Evolutionary conservation across 257 asterid genomes (phyloP).

Genomic region (Misopates orontium): DNA sequence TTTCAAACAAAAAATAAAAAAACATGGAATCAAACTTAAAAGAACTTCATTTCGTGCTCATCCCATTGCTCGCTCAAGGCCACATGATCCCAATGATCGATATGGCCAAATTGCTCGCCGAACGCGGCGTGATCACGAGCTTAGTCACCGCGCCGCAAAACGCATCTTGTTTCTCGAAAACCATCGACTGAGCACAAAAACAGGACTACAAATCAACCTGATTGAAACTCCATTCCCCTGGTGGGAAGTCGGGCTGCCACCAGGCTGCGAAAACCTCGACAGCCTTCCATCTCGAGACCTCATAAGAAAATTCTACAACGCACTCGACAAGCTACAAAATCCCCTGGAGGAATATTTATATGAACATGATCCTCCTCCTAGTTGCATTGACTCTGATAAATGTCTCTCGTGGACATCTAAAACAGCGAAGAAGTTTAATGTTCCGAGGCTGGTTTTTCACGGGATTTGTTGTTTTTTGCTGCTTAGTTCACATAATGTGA

Average conservation of each 20-base stretch:
- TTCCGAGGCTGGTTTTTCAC: conserved; percentile 68
- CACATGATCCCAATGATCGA: conserved; percentile 81
- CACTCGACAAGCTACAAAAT: conserved; percentile 44
- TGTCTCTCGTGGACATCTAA: conserved; percentile 66
- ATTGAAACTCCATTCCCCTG: conserved; percentile 63
- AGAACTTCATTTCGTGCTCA: conserved; percentile 51
- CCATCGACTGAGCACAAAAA: conserved; percentile 43
- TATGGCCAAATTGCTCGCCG: conserved; percentile 61
- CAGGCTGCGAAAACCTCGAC: conserved; percentile 76
- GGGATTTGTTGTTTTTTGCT: conserved; percentile 73
- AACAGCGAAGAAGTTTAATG: conserved; percentile 43
- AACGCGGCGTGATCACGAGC: conserved; percentile 53
- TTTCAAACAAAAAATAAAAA: no score
- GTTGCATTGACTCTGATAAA: conserved; percentile 75
- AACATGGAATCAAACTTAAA: conserved; percentile 9
- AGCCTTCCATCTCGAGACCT: conserved; percentile 62
- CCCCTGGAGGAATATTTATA: conserved; percentile 47
- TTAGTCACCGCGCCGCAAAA: conserved; percentile 65
- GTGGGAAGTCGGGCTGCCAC: conserved; percentile 57
- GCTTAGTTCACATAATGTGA: conserved; percentile 54
- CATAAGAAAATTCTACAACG: conserved; percentile 46
- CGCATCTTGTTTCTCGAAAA: conserved; percentile 40
- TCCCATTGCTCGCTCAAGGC: conserved; percentile 77
- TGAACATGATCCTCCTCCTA: conserved; percentile 44
- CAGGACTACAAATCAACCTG: conserved; percentile 43